These are phyloP conservation scores for Pleurotus sapidus DNA, from an alignment of 768 basidiomycete genomes.

Conservation along the genomic window DNA sequence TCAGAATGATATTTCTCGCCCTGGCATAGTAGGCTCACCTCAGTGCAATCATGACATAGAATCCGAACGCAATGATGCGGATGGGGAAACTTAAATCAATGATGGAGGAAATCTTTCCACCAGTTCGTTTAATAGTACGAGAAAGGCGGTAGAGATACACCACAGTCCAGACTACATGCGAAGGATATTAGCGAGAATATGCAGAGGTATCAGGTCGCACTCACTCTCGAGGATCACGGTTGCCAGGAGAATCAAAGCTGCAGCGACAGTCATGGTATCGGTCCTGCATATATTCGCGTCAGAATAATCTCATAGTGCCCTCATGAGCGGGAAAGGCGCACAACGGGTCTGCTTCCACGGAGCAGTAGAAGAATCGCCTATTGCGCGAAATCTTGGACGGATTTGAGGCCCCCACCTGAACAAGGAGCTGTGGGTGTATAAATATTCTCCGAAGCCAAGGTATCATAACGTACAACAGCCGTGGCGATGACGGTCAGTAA, in stretches of 20 bases:
- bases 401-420: slow-evolving; percentile 35
- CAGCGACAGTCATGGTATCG: slow-evolving; percentile 34
- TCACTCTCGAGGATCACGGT: slow-evolving; percentile 38
- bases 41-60: slow-evolving; percentile 38
- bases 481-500: slow-evolving; percentile 35
- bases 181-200: not conserved
- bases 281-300: slow-evolving; percentile 26
- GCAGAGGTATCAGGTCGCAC: not conserved
- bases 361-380: slow-evolving; percentile 52
- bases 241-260: slow-evolving; percentile 35
- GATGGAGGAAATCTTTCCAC: slow-evolving; percentile 16
- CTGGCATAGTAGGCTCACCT: slow-evolving; percentile 26
- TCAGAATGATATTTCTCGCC: not conserved
- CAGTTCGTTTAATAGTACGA: slow-evolving; percentile 18
- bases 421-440: not conserved
- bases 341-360: slow-evolving; percentile 33
- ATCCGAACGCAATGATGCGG: slow-evolving; percentile 42
- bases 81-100: slow-evolving; percentile 42
- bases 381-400: slow-evolving; percentile 37
- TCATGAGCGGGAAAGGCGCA: slow-evolving; percentile 17
- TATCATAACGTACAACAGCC: slow-evolving; percentile 31
- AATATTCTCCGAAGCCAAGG: not conserved
- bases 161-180: slow-evolving; percentile 34
- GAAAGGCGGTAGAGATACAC: slow-evolving; percentile 35
- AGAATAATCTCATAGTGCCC: not conserved